Evolutionary conservation across 345 rosid species (phyloP).

Genomic region (Populus simonii): DNA sequence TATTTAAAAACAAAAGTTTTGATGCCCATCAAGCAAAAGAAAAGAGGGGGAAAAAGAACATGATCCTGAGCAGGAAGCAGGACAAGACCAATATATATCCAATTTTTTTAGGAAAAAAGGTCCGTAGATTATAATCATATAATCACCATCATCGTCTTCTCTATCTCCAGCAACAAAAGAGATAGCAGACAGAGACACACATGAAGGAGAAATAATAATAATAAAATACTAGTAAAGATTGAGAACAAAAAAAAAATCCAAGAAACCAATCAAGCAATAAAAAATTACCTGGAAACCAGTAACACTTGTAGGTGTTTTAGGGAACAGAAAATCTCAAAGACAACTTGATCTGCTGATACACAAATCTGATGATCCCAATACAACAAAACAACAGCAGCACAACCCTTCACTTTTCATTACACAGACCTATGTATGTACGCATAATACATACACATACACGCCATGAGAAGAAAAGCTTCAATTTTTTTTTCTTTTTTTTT

Average conservation of each 20-base stretch:
- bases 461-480: not conserved
- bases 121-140: slow-evolving; percentile 7
- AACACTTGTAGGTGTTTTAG: slow-evolving; percentile 49
- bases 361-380: slow-evolving; percentile 41
- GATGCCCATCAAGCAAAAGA: slow-evolving; percentile 5
- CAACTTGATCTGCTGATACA: slow-evolving; percentile 39
- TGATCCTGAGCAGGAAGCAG: slow-evolving; percentile 8
- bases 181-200: slow-evolving; percentile 14
- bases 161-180: slow-evolving; percentile 6
- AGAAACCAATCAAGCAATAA: slow-evolving; percentile 23
- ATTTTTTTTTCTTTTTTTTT: not conserved
- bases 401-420: slow-evolving; percentile 29
- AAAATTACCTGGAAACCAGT: slow-evolving; percentile 52
- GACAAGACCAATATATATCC: slow-evolving; percentile 32
- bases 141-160: slow-evolving; percentile 21
- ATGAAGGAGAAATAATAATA: slow-evolving; percentile 12
- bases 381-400: slow-evolving; percentile 17
- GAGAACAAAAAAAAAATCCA: slow-evolving; percentile 13
- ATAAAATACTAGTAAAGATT: slow-evolving; percentile 7
- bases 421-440: slow-evolving; percentile 1
- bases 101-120: not conserved
- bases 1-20: not conserved
- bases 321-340: slow-evolving; percentile 47
- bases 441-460: slow-evolving; percentile 9
- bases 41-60: not conserved